Conservation (phyloP, 805 yeast genomes). For the Saccharomyces eubayanus region DNA sequence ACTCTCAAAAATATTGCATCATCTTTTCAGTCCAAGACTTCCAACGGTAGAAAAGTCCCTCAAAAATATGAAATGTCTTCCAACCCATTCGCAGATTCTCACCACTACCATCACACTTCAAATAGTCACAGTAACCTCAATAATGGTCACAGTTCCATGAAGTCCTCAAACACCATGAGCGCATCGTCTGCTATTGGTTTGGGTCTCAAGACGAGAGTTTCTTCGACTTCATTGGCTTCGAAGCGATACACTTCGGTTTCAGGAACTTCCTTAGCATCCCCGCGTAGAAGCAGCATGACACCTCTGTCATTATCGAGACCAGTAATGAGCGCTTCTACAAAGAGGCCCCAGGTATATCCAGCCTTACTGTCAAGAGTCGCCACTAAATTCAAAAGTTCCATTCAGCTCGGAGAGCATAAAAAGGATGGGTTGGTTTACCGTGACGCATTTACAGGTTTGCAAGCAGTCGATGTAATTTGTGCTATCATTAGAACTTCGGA, state of each 20-base stretch:
- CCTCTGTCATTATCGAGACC: conserved; percentile 31
- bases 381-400: conserved; percentile 57
- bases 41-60: conserved; percentile 39
- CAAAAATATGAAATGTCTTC: conserved; percentile 35
- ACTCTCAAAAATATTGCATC: conserved; percentile 27
- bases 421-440: conserved; percentile 89
- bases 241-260: conserved; percentile 33
- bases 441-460: conserved; percentile 87
- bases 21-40: conserved; percentile 32
- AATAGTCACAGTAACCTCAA: not conserved
- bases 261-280: conserved; percentile 9
- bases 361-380: conserved; percentile 86
- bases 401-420: conserved; percentile 66
- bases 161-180: conserved; percentile 1
- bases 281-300: conserved; percentile 17
- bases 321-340: conserved; percentile 34
- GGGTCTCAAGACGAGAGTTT: conserved; percentile 40
- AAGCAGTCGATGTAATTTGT: conserved; percentile 87
- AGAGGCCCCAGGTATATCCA: conserved; percentile 72
- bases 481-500: conserved; percentile 82
- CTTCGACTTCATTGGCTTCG: conserved; percentile 34
- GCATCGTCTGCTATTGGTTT: conserved; percentile 19
- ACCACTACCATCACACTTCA: conserved; percentile 1
- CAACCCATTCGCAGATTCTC: conserved; percentile 19
- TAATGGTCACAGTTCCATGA: not conserved